These are phyloP conservation scores for Cavenderia fasciculata DNA, from an alignment of 78 protist genomes.

Conservation along the genomic window DNA sequence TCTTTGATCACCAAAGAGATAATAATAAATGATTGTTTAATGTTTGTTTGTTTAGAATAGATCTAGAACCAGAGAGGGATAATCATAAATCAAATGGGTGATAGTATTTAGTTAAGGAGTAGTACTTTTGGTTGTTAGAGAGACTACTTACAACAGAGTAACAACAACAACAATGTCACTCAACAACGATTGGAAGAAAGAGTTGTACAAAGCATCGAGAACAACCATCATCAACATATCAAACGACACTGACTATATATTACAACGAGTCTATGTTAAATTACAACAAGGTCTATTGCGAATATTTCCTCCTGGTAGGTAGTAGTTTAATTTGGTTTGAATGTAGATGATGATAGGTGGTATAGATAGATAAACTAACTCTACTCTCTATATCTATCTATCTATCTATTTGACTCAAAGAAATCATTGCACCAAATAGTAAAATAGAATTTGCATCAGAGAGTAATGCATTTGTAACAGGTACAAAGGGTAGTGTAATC, in stretches of 20 bases:
- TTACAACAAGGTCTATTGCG: constrained; percentile 65
- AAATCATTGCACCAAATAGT: constrained; percentile 48
- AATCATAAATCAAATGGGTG: no score
- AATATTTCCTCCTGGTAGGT: constrained; percentile 70
- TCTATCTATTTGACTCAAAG: neutral
- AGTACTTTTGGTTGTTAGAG: no score
- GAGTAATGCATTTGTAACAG: constrained; percentile 54
- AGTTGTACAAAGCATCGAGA: constrained; percentile 55
- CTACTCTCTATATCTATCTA: neutral
- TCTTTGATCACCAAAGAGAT: no score
- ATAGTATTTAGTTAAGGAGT: no score
- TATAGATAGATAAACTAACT: no score
- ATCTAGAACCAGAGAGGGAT: no score
- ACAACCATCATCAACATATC: constrained; percentile 28
- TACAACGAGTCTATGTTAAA: constrained; percentile 68
- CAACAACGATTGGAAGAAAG: constrained; percentile 74
- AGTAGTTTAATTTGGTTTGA: neutral
- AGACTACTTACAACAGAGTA: no score
- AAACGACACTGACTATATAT: constrained; percentile 59
- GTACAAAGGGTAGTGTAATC: constrained; percentile 54
- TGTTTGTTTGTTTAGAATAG: no score
- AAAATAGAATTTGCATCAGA: constrained; percentile 68
- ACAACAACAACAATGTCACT: no score
- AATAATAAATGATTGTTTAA: no score
- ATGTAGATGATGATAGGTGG: no score